Evolutionary conservation across 768 basidiomycete species (phyloP).

Genomic region (Amanita jacksonii): DNA sequence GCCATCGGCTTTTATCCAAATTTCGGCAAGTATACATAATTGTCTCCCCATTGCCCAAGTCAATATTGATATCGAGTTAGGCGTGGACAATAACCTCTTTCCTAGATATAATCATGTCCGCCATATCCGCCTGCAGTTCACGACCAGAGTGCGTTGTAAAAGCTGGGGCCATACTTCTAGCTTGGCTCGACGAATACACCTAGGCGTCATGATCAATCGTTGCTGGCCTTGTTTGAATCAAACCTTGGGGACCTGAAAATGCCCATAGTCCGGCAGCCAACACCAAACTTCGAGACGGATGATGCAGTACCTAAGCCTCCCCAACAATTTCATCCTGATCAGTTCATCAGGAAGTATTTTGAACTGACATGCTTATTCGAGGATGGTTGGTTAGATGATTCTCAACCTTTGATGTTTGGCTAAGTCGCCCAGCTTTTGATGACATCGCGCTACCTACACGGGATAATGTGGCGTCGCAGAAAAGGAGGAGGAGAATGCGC

Average conservation of each 20-base stretch:
- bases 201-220: not conserved
- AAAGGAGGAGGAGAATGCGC: slow-evolving; percentile 2
- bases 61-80: not conserved
- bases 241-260: slow-evolving; percentile 33
- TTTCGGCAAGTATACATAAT: too few species aligned
- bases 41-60: not conserved
- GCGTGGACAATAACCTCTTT: slow-evolving; percentile 20
- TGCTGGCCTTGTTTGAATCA: slow-evolving; percentile 46
- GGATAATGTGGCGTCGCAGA: not conserved
- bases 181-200: not conserved
- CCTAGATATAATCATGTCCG: slow-evolving; percentile 14
- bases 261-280: slow-evolving; percentile 30
- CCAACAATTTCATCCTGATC: slow-evolving; percentile 25
- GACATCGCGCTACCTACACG: not conserved
- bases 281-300: slow-evolving; percentile 3
- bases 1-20: slow-evolving; percentile 35
- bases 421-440: not conserved
- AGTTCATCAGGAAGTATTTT: slow-evolving; percentile 40
- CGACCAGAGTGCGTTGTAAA: slow-evolving; percentile 9
- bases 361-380: slow-evolving; percentile 33
- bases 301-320: slow-evolving; percentile 2
- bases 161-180: too few species aligned
- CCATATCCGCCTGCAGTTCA: slow-evolving; percentile 14
- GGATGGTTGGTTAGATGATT: slow-evolving; percentile 20
- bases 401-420: not conserved